Evolutionary conservation across 2,329 filamentous ascomycete genomes (phyloP), one percentile per base, ranked within the genome.

Genomic region (Alternaria gaisen): DNA sequence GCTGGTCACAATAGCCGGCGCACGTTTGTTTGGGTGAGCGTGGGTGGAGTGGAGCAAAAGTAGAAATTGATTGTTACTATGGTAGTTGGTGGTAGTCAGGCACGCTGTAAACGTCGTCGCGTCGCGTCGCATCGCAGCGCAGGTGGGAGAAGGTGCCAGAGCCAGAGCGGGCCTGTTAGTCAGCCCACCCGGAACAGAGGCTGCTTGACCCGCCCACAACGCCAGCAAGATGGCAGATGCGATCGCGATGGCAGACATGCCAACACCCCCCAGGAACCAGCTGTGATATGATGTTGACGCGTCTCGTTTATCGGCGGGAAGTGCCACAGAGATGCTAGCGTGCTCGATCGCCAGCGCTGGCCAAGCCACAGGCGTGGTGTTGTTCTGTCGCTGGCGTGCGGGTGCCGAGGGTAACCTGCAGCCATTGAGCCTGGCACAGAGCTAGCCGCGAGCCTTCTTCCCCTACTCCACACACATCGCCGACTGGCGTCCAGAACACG

Each of bases 371-470:
- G 50, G n/a, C 50, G 43, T 59, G 36, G 57, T 59, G 36, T 54
- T 58, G 40, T 58, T 36, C 30, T 51, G 46, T 34, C 38, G 36
- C 46, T 26, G 26, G 36, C 34, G 14, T 38, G 34, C 34, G 55
- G 43, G 42, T 22, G 60, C 52, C 56, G 52, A 62, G 60, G 34
- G 42, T 8, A 22, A 51, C 24, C 42, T 26, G 56, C 40, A 56
- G 57, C 53, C 38, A 62, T 59, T 56, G 56, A 63, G 52, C 56
- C 58, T 51, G 50, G 43, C 56, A 57, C 36, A 16, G 32, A 42
- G 50, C 58, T 61, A 61, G 58, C n/a, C 58, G 32, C 28, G 36
- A 48, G 57, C 43, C 41, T 53, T 50, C 47, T 22, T 22, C 38
- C 54, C 54, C 58, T 38, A 20, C 42, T 53, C 44, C n/a, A 51